A percentile compares a stretch with the other conserved stretches of the same genome.
phyloP scores from a whole-genome alignment of 176 grass and related monocot genomes.

The Avena eriantha region DNA sequence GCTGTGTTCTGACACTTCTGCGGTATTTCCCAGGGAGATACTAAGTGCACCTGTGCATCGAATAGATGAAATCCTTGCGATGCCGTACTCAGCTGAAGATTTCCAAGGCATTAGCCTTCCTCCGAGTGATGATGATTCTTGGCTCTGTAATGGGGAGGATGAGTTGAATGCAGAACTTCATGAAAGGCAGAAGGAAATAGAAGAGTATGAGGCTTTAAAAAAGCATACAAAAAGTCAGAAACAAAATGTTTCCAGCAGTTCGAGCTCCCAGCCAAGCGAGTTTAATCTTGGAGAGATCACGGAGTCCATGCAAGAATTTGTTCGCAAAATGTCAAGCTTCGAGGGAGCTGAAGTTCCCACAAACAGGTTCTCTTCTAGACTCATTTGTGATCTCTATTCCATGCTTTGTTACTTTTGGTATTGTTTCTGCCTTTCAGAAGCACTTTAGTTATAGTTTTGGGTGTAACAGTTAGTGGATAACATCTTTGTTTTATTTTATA shows the following conservation, averaged over 20 bases:
- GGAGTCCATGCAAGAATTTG: slow-evolving; percentile 92
- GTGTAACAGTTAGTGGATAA: background rate
- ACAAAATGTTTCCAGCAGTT: slow-evolving; percentile 46
- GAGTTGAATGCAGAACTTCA: slow-evolving; percentile 76
- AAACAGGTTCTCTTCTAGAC: slow-evolving; percentile 60
- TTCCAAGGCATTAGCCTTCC: slow-evolving; percentile 71
- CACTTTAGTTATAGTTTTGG: background rate
- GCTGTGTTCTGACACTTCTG: background rate
- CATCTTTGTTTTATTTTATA: background rate
- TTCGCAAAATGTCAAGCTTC: slow-evolving; percentile 84
- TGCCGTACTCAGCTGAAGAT: slow-evolving; percentile 63
- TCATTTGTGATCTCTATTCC: slow-evolving; percentile 12
- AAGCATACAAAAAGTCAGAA: slow-evolving; percentile 65
- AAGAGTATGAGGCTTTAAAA: slow-evolving; percentile 73
- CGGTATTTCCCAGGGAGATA: slow-evolving; percentile 67
- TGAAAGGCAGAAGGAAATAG: slow-evolving; percentile 87
- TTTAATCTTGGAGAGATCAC: slow-evolving; percentile 85
- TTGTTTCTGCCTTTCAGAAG: background rate
- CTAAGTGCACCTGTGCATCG: slow-evolving; percentile 72
- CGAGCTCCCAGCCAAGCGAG: slow-evolving; percentile 52
- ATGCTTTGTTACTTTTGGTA: background rate
- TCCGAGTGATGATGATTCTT: slow-evolving; percentile 75
- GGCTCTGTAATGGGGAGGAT: slow-evolving; percentile 85
- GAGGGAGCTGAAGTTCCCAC: slow-evolving; percentile 92
- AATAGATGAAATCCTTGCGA: slow-evolving; percentile 84